phyloP scores from a whole-genome alignment of 2,329 filamentous ascomycete species.

The Scedosporium boydii region DNA sequence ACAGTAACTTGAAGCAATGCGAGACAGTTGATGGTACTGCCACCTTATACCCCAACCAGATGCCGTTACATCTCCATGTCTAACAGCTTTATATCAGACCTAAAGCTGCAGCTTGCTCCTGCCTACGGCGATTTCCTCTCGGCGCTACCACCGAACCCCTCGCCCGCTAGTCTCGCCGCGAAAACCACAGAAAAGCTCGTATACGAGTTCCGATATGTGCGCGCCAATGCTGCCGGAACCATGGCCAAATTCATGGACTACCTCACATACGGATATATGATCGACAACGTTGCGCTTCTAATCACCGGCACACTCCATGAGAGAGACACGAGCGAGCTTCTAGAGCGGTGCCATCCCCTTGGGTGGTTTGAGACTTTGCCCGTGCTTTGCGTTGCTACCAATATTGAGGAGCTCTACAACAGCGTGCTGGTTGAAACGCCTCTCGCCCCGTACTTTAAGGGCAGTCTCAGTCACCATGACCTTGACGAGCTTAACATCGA shows the following conservation, averaged over 20 bases:
- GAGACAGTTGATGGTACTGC: conserved; percentile 85
- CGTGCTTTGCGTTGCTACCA: conserved; percentile 92
- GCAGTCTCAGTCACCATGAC: conserved; percentile 89
- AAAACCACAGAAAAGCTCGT: conserved; percentile 98
- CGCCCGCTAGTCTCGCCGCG: conserved; percentile 85
- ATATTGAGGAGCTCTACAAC: conserved; percentile 98
- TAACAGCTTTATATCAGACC: conserved; percentile 46
- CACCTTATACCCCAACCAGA: conserved; percentile 4
- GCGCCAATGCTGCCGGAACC: conserved; percentile 85
- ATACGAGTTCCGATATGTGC: conserved; percentile 91
- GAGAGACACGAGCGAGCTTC: conserved; percentile 86
- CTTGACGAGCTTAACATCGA: conserved; percentile 98
- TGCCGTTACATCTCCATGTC: conserved; percentile 1
- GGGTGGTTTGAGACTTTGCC: conserved; percentile 99
- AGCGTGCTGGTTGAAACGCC: conserved; percentile 95
- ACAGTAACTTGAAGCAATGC: conserved; percentile 94
- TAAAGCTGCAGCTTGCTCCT: conserved; percentile 94
- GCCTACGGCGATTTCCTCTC: conserved; percentile 96
- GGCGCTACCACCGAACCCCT: conserved; percentile 88
- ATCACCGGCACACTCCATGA: conserved; percentile 98
- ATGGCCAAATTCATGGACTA: conserved; percentile 96
- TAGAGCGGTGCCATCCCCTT: conserved; percentile 91
- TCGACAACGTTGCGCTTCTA: conserved; percentile 95
- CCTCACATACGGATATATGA: conserved; percentile 99
- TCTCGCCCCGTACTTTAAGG: conserved; percentile 94